Conservation (phyloP, 1,139 yeast species). For the Yamadazyma siamensis region DNA sequence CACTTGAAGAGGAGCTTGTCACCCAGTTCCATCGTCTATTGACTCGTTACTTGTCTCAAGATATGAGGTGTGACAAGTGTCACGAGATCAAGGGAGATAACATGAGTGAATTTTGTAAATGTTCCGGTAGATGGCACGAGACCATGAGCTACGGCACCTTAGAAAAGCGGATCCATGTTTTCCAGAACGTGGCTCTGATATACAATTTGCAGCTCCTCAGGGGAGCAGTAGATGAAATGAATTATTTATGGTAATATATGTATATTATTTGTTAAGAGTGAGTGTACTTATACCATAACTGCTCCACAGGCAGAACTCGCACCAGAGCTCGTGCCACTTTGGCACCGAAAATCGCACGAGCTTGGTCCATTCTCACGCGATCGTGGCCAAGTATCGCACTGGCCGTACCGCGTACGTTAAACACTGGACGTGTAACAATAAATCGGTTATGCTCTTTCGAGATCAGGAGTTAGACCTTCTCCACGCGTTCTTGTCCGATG, state of each 20-base stretch:
- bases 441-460: constrained; percentile 17
- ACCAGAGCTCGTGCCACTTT: too few species aligned
- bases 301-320: not conserved
- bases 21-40: constrained; percentile 55
- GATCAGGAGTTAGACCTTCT: constrained; percentile 29
- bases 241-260: constrained; percentile 19
- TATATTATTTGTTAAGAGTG: constrained; percentile 50
- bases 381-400: too few species aligned
- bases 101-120: constrained; percentile 72
- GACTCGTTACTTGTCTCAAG: constrained; percentile 72
- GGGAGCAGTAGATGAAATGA: constrained; percentile 38
- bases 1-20: constrained; percentile 76
- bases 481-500: constrained; percentile 22
- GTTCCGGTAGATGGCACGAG: constrained; percentile 84
- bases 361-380: too few species aligned
- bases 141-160: constrained; percentile 49
- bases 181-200: constrained; percentile 54
- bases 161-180: constrained; percentile 44
- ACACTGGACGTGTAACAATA: too few species aligned
- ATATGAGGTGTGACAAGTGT: constrained; percentile 77
- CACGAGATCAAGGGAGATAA: constrained; percentile 62
- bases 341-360: too few species aligned
- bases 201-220: constrained; percentile 61
- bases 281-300: not conserved
- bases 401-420: too few species aligned